Evolutionary conservation across 345 rosid species (phyloP).

Genomic region (Alliaria petiolata): DNA sequence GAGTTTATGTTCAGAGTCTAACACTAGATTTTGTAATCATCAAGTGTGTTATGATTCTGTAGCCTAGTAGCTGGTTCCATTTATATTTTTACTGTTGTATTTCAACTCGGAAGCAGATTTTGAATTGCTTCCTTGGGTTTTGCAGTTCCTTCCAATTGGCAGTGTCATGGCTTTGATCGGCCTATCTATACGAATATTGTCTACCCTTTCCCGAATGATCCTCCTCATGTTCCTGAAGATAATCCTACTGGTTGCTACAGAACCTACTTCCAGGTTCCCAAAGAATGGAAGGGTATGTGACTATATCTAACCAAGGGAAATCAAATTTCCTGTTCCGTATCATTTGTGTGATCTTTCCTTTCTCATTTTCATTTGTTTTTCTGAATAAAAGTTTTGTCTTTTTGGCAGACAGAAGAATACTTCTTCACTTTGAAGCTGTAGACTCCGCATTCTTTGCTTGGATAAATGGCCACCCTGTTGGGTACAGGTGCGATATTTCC

Average conservation of each 20-base stretch:
- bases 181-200: constrained; percentile 83
- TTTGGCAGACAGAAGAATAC: constrained; percentile 79
- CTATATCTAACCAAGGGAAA: background rate
- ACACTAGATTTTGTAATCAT: background rate
- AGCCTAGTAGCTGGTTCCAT: background rate
- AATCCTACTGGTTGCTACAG: constrained; percentile 96
- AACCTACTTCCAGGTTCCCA: constrained; percentile 74
- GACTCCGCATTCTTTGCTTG: constrained; percentile 95
- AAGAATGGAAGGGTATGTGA: constrained; percentile 77
- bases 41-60: background rate
- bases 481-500: constrained; percentile 66
- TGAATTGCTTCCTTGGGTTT: constrained; percentile 25
- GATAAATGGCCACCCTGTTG: constrained; percentile 83
- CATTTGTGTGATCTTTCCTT: too few species aligned
- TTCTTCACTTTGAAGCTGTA: constrained; percentile 95
- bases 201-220: constrained; percentile 76
- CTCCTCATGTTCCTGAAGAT: constrained; percentile 74
- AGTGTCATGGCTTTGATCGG: constrained; percentile 91
- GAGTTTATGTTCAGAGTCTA: background rate
- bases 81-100: background rate
- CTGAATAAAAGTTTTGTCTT: background rate
- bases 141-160: constrained; percentile 99
- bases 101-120: constrained; percentile 17
- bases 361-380: background rate
- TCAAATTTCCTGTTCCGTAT: background rate